These are phyloP conservation scores for Venturia effusa DNA, from an alignment of 2,329 filamentous ascomycete genomes.

Conservation along the genomic window DNA sequence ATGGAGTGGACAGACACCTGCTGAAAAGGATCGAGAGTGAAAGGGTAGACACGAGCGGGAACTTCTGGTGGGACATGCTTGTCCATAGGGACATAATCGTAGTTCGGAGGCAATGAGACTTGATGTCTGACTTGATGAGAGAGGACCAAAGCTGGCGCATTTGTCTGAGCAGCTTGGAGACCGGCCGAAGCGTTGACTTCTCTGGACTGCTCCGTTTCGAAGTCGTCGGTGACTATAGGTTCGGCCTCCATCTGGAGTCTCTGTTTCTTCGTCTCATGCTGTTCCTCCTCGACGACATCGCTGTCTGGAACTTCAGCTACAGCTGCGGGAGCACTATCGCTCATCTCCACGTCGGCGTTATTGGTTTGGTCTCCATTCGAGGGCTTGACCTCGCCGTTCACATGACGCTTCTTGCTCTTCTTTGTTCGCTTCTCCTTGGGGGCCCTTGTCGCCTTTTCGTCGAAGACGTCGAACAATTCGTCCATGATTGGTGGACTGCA, in stretches of 20 bases:
- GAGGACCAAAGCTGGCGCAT: conserved; percentile 63
- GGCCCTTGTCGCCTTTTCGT: conserved; percentile 21
- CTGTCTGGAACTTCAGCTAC: conserved; percentile 15
- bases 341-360: conserved; percentile 33
- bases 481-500: conserved; percentile 21
- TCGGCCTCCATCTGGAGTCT: conserved; percentile 52
- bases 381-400: conserved; percentile 65
- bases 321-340: conserved; percentile 29
- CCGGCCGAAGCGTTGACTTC: conserved; percentile 75
- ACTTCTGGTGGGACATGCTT: conserved; percentile 83
- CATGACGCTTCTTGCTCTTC: conserved; percentile 75
- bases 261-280: conserved; percentile 51
- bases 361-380: conserved; percentile 19
- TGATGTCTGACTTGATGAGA: conserved; percentile 98
- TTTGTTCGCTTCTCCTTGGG: conserved; percentile 18
- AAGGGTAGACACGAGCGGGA: conserved; percentile 74
- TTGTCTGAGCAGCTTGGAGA: conserved; percentile 45
- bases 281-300: conserved; percentile 20
- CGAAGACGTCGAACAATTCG: conserved; percentile 35
- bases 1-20: conserved; percentile 90
- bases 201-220: conserved; percentile 88
- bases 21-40: conserved; percentile 95
- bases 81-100: conserved; percentile 89
- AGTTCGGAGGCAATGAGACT: conserved; percentile 86
- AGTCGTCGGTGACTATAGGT: conserved; percentile 82